Evolutionary conservation across 192 early-diverging fungal genomes (phyloP).

Genomic region (Dissophora ornata): DNA sequence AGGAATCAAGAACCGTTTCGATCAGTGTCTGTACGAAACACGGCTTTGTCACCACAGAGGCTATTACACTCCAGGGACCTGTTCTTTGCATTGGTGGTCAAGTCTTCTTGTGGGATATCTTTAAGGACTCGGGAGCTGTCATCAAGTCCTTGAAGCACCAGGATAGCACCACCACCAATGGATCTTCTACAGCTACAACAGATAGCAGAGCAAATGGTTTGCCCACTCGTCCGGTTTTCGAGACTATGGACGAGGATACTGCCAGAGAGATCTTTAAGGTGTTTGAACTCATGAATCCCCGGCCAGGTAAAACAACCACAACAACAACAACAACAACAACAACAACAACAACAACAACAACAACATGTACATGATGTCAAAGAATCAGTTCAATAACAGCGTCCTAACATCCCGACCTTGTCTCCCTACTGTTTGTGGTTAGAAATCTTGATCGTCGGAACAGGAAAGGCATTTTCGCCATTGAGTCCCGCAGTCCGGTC

Average conservation of each 20-base stretch:
- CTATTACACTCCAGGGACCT: conserved; percentile 58
- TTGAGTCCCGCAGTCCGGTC: conserved; percentile 59
- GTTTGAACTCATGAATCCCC: conserved; percentile 65
- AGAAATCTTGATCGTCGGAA: conserved; percentile 71
- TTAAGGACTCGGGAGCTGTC: conserved; percentile 31
- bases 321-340: no score
- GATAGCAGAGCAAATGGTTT: background rate
- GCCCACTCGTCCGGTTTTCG: conserved; percentile 32
- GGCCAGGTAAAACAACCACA: conserved; percentile 59
- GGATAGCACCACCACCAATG: no score
- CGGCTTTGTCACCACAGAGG: conserved; percentile 65
- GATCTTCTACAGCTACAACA: conserved; percentile 4
- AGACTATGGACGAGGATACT: conserved; percentile 56
- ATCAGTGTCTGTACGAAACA: conserved; percentile 62
- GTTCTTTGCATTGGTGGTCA: conserved; percentile 65
- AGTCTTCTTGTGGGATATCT: conserved; percentile 69
- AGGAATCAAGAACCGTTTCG: conserved; percentile 51
- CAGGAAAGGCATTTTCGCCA: conserved; percentile 63
- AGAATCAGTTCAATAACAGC: no score
- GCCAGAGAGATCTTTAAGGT: conserved; percentile 61
- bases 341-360: no score
- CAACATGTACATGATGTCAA: no score
- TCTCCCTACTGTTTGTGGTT: background rate
- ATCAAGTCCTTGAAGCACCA: conserved; percentile 6
- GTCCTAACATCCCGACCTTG: no score